A percentile compares a stretch with the other conserved stretches of the same genome.
These are phyloP conservation scores for Xylaria sp. DNA, from an alignment of 2,329 filamentous ascomycete species.

Conservation along the genomic window DNA sequence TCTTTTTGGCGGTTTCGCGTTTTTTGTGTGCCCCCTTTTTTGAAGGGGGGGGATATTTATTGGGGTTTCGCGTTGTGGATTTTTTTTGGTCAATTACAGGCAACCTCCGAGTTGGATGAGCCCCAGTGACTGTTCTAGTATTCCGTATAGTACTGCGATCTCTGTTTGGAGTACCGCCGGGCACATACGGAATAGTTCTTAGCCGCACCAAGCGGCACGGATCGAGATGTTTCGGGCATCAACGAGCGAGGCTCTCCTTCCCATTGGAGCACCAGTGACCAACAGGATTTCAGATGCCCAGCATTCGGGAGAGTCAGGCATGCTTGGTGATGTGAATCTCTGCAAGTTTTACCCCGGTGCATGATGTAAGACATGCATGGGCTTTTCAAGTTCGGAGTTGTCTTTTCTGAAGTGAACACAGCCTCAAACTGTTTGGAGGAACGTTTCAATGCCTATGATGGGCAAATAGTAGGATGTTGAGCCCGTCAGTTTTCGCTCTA, in stretches of 20 bases:
- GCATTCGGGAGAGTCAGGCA: not conserved
- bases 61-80: no score
- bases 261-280: not conserved
- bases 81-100: no score
- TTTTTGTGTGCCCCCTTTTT: not conserved
- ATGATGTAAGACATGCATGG: not conserved
- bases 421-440: not conserved
- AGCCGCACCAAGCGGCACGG: not conserved
- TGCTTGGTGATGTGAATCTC: not conserved
- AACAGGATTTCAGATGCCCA: not conserved
- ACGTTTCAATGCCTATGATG: not conserved
- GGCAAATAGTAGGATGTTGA: not conserved
- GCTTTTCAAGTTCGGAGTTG: not conserved
- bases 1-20: not conserved
- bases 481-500: not conserved
- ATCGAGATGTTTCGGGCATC: not conserved
- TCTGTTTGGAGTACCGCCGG: no score
- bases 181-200: not conserved
- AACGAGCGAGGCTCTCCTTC: not conserved
- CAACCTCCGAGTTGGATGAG: no score
- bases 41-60: no score
- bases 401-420: no score
- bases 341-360: not conserved
- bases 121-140: no score
- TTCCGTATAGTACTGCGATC: no score